Conservation (phyloP, 1,284 basidiomycete species). For the Heterobasidion annosum region DNA sequence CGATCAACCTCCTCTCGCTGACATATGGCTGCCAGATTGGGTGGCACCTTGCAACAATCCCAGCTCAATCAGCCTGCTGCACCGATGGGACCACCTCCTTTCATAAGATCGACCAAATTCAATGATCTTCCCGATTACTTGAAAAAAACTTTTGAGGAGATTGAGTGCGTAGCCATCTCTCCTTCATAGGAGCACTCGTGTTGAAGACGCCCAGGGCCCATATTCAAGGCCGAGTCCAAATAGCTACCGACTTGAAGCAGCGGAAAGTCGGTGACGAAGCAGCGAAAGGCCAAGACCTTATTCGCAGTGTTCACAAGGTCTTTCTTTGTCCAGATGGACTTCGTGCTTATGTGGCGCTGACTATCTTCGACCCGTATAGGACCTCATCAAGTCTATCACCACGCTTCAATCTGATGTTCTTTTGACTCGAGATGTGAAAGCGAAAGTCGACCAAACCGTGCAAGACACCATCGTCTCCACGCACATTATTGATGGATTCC, state of each 20-base stretch:
- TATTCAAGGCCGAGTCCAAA: conserved; percentile 70
- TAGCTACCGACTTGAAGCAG: conserved; percentile 69
- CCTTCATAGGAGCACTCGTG: background rate
- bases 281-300: conserved; percentile 59
- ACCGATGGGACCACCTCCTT: conserved; percentile 32
- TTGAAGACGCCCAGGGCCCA: conserved; percentile 35
- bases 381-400: conserved; percentile 50
- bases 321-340: conserved; percentile 6
- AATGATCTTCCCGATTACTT: conserved; percentile 72
- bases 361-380: conserved; percentile 26
- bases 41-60: conserved; percentile 10
- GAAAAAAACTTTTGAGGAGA: conserved; percentile 54
- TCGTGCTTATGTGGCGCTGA: background rate
- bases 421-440: conserved; percentile 57
- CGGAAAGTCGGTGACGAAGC: conserved; percentile 70
- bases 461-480: conserved; percentile 69
- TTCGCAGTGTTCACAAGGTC: conserved; percentile 60
- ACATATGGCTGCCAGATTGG: background rate
- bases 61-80: conserved; percentile 15
- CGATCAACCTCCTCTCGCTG: background rate
- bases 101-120: conserved; percentile 72
- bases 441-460: conserved; percentile 66
- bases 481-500: conserved; percentile 67
- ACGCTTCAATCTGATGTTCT: conserved; percentile 60
- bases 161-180: conserved; percentile 47